These are phyloP conservation scores for Vaccinium myrtillus DNA, from an alignment of 148 eudicot genomes.

Conservation along the genomic window DNA sequence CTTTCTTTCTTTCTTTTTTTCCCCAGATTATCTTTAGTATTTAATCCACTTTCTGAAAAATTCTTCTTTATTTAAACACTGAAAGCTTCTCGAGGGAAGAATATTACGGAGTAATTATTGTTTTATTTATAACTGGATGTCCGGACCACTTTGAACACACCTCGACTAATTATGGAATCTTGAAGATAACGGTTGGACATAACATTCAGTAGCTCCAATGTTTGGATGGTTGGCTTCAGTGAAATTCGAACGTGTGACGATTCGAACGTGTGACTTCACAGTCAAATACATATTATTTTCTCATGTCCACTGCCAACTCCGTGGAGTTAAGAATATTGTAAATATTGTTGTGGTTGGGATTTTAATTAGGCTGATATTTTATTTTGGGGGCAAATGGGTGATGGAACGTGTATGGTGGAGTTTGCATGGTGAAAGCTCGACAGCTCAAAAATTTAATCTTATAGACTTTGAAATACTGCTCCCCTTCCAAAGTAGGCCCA, in stretches of 20 bases:
- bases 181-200: no score
- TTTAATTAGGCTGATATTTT: slow-evolving; percentile 7
- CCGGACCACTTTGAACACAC: no score
- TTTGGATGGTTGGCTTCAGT: no score
- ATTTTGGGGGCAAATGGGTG: background rate
- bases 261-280: no score
- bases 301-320: no score
- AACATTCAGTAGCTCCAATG: no score
- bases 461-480: slow-evolving; percentile 17
- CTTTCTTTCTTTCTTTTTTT: background rate
- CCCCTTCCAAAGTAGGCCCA: slow-evolving; percentile 18
- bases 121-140: no score
- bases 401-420: slow-evolving; percentile 32
- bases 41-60: background rate
- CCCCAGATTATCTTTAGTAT: background rate
- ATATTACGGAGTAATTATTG: background rate
- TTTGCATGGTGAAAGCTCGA: slow-evolving; percentile 34
- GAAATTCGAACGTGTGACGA: no score
- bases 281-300: no score
- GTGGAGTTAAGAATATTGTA: no score
- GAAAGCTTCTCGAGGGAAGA: background rate
- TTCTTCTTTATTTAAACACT: background rate
- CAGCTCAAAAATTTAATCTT: slow-evolving; percentile 14
- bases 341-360: background rate
- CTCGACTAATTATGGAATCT: no score